Percentiles rank a stretch among this genome's conserved stretches.
Conservation (phyloP, 768 basidiomycete genomes). For the Lactarius tabidus region DNA sequence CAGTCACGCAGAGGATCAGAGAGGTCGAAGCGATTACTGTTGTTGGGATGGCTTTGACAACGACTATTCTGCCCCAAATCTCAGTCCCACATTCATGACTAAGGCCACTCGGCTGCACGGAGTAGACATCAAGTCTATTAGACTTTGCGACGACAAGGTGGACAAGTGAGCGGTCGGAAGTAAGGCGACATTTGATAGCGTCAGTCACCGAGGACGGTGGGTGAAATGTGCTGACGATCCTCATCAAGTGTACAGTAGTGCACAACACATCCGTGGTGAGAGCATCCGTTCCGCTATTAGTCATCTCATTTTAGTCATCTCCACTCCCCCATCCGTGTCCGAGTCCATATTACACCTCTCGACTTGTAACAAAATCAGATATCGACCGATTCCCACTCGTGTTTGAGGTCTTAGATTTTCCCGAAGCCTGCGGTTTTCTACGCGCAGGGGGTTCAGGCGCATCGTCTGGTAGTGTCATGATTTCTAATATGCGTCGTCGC, state of each 20-base stretch:
- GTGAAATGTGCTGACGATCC: conserved; percentile 72
- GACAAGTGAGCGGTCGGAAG: conserved; percentile 45
- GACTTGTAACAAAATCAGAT: conserved; percentile 47
- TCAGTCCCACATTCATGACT: conserved; percentile 55
- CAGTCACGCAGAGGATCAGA: conserved; percentile 3
- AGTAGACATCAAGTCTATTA: conserved; percentile 64
- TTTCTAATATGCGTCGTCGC: conserved; percentile 38
- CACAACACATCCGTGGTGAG: neutral
- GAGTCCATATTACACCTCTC: conserved; percentile 27
- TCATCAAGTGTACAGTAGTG: conserved; percentile 34
- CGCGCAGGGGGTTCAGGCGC: conserved; percentile 40
- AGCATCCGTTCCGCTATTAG: neutral
- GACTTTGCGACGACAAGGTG: conserved; percentile 68
- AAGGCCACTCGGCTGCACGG: conserved; percentile 57
- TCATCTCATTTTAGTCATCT: too few relatives aligned
- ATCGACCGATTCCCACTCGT: conserved; percentile 35
- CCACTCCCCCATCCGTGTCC: too few relatives aligned
- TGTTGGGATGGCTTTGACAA: conserved; percentile 52
- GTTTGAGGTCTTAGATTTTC: conserved; percentile 23
- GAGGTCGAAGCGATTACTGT: conserved; percentile 39
- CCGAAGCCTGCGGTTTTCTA: conserved; percentile 39
- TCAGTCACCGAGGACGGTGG: conserved; percentile 65
- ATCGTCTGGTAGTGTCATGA: conserved; percentile 49
- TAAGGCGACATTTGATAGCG: conserved; percentile 66
- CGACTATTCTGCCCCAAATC: conserved; percentile 64